A percentile compares a stretch with the other conserved stretches of the same genome.
Evolutionary conservation across 345 rosid genomes (phyloP).

Genomic region (Murraya koenigii): DNA sequence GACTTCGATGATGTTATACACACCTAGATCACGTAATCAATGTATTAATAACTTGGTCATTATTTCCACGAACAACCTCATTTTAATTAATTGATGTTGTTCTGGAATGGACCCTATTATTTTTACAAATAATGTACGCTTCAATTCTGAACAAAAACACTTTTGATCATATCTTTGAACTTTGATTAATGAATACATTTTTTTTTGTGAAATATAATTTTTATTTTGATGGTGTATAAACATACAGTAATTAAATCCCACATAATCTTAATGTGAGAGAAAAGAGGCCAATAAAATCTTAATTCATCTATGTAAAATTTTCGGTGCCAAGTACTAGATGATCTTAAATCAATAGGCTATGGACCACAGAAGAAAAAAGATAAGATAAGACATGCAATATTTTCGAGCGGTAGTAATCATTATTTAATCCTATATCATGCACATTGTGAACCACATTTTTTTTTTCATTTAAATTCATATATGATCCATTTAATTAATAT

Average conservation of each 20-base stretch:
- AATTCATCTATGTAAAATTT: too few species aligned
- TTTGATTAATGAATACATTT: neutral
- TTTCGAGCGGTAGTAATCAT: neutral
- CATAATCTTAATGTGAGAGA: neutral
- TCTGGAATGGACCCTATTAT: neutral
- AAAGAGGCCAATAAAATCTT: neutral
- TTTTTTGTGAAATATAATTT: too few species aligned
- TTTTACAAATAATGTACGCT: neutral
- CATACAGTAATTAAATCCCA: neutral
- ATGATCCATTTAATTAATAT: too few species aligned
- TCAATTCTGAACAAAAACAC: neutral
- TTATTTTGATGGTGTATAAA: neutral
- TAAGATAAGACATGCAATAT: neutral
- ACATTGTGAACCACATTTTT: neutral
- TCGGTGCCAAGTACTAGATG: neutral
- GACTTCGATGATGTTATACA: too few species aligned
- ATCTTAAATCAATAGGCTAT: neutral
- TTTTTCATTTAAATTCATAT: neutral
- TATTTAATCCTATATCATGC: neutral
- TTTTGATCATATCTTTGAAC: neutral
- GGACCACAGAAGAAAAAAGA: neutral
- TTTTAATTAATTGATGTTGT: neutral
- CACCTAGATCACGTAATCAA: too few species aligned
- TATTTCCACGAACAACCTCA: neutral
- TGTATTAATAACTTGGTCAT: neutral